Base-by-base conservation (phyloP, 371 early-diverging fungal species). In the Mortierella sp. region DNA sequence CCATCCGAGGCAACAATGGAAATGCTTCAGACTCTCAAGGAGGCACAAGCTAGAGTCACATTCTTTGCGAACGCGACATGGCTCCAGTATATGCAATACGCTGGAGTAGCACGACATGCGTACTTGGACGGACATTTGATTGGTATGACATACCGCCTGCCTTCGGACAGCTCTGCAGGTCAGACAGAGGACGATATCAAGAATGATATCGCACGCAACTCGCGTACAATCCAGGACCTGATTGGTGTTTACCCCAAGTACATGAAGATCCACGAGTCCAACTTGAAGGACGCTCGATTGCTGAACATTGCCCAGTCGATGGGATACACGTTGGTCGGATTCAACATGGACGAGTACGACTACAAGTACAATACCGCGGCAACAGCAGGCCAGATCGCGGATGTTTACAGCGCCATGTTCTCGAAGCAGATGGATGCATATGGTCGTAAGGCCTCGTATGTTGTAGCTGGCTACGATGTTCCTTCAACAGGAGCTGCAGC, bases 41-140 rank as follows among this genome's bases (percentile, higher is more conserved):
- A 82, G n/a, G 80, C 74, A 2, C 78, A 84, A n/a, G 84, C 83
- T 7, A 77, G 64, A 39, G 88, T 83, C 16, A 85, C 79, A 14
- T 88, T 86, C 64, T 88, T 88, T 54, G 80, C 83, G 2, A 88
- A 84, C 72, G 85, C 88, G 17, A 83, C 84, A 19, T 86, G 85
- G 85, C 43, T 71, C 37, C 77, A 76, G 34, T 76, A 76, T 47
- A 76, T 76, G 68, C 83, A 83, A 63, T 85, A 87, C 53, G 84
- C 84, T 17, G 82, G 81, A 56, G 79, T 87, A 24, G 51, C 80
- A 14, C 83, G 84, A 50, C 79, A 82, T 44, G 71, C 81, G 2
- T 85, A 85, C 64, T 71, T 83, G 46, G 82, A 83, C 44, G 86
- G 87, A 0, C 86, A 87, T 48, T 67, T 85, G 27, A 85, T 87